These are phyloP conservation scores for Viola pubescens DNA, from an alignment of 441 rosid genomes.

Conservation along the genomic window DNA sequence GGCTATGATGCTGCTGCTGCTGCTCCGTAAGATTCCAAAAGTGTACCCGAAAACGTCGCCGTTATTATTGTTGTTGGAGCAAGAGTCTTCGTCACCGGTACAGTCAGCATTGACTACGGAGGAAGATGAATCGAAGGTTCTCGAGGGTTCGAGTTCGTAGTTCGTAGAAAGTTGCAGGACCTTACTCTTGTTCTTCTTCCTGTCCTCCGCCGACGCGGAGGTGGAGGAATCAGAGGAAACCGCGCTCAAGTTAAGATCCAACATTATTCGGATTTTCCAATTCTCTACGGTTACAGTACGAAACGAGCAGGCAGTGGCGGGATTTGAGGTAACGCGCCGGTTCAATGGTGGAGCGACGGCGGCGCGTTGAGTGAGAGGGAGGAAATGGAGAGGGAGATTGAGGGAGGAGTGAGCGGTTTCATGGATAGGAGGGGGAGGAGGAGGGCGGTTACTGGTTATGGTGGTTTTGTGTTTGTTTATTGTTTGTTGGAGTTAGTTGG, in stretches of 20 bases:
- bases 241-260: constrained; percentile 42
- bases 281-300: not conserved
- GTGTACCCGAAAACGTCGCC: constrained; percentile 16
- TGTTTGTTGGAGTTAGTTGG: not conserved
- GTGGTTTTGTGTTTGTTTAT: not conserved
- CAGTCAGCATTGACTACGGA: constrained; percentile 26
- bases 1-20: not conserved
- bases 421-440: too few relatives aligned
- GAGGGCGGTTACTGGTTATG: too few relatives aligned
- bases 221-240: constrained; percentile 4
- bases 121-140: constrained; percentile 40
- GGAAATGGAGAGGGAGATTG: too few relatives aligned
- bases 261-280: constrained; percentile 10
- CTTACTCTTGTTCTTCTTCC: not conserved
- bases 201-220: constrained; percentile 1
- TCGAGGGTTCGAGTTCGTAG: constrained; percentile 27
- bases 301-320: not conserved
- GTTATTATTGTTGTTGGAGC: constrained; percentile 12
- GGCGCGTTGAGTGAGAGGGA: too few relatives aligned
- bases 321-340: too few relatives aligned
- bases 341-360: too few relatives aligned
- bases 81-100: constrained; percentile 26
- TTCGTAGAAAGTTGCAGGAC: constrained; percentile 8
- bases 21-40: constrained; percentile 23
- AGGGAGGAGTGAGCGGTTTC: too few relatives aligned